Evolutionary conservation across 1,284 basidiomycete genomes (phyloP).

Genomic region (Gymnopus androsaceus): DNA sequence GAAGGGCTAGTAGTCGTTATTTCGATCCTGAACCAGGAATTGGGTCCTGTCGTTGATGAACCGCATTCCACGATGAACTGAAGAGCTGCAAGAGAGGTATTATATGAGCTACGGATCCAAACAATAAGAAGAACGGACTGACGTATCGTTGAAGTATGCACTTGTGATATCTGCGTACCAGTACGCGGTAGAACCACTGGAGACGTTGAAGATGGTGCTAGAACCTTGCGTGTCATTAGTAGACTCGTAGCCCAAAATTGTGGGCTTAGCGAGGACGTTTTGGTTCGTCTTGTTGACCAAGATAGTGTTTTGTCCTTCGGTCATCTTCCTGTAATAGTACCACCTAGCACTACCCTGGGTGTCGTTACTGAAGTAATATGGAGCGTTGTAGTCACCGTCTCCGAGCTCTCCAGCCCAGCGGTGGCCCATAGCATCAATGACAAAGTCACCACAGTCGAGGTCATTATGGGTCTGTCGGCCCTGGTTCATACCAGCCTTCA

Average conservation of each 20-base stretch:
- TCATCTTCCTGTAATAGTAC: conserved; percentile 94
- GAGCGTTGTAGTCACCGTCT: conserved; percentile 79
- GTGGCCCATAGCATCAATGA: conserved; percentile 91
- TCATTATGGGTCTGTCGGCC: conserved; percentile 93
- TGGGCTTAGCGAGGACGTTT: conserved; percentile 73
- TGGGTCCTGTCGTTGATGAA: conserved; percentile 86
- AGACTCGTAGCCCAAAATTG: conserved; percentile 50
- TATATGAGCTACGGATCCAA: conserved; percentile 12
- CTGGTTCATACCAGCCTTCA: conserved; percentile 81
- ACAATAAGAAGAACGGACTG: conserved; percentile 34
- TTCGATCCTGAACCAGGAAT: conserved; percentile 91
- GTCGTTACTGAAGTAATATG: conserved; percentile 74
- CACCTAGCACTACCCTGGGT: conserved; percentile 72
- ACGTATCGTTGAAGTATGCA: conserved; percentile 74
- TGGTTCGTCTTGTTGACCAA: conserved; percentile 82
- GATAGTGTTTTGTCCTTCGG: conserved; percentile 96
- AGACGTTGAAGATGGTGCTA: conserved; percentile 68
- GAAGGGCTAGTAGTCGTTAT: conserved; percentile 61
- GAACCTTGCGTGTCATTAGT: conserved; percentile 78
- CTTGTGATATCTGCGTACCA: conserved; percentile 80
- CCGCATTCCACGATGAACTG: conserved; percentile 86
- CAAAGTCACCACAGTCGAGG: conserved; percentile 92
- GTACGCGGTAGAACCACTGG: conserved; percentile 77
- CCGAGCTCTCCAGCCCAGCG: conserved; percentile 97
- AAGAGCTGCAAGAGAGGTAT: conserved; percentile 40